A percentile compares a stretch with the other conserved stretches of the same genome.
Evolutionary conservation across 2,329 filamentous ascomycete genomes (phyloP).

Genomic region (Fusarium sp.): DNA sequence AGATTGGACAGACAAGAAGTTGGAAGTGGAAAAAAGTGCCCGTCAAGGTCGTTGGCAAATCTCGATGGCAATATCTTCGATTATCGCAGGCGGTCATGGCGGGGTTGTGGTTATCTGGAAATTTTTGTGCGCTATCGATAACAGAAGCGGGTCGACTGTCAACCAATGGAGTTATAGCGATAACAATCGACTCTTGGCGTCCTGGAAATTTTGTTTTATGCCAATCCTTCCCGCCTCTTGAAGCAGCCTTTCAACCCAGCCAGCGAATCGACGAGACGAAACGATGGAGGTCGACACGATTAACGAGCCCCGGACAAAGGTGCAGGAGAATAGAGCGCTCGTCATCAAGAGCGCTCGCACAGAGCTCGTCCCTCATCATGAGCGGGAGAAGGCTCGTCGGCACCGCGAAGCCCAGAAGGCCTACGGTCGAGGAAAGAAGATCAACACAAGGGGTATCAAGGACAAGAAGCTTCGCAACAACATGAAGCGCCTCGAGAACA

Average conservation of each 20-base stretch:
- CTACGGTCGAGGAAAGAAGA: slow-evolving; percentile 86
- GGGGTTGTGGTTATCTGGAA: slow-evolving; percentile 55
- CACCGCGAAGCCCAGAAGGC: slow-evolving; percentile 74
- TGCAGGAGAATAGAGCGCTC: slow-evolving; percentile 65
- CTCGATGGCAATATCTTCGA: slow-evolving; percentile 44
- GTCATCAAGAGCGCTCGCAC: slow-evolving; percentile 62
- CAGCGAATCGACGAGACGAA: slow-evolving; percentile 30
- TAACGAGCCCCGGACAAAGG: slow-evolving; percentile 50
- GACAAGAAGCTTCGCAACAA: slow-evolving; percentile 92
- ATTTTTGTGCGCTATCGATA: slow-evolving; percentile 57
- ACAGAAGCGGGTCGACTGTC: neutral
- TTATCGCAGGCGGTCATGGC: slow-evolving; percentile 48
- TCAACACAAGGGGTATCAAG: slow-evolving; percentile 78
- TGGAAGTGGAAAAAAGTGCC: slow-evolving; percentile 11
- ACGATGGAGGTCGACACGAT: slow-evolving; percentile 55
- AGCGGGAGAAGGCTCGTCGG: slow-evolving; percentile 64
- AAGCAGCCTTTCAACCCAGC: slow-evolving; percentile 20
- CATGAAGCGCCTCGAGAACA: slow-evolving; percentile 80
- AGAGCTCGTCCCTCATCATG: slow-evolving; percentile 63
- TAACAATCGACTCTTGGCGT: slow-evolving; percentile 39
- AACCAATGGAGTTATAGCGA: slow-evolving; percentile 45
- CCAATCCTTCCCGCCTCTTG: slow-evolving; percentile 30
- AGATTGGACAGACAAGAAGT: slow-evolving; percentile 56
- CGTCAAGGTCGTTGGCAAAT: slow-evolving; percentile 19
- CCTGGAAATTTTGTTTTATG: slow-evolving; percentile 52